Conservation (phyloP, 2,329 filamentous ascomycete species). For the Fusarium siculi region DNA sequence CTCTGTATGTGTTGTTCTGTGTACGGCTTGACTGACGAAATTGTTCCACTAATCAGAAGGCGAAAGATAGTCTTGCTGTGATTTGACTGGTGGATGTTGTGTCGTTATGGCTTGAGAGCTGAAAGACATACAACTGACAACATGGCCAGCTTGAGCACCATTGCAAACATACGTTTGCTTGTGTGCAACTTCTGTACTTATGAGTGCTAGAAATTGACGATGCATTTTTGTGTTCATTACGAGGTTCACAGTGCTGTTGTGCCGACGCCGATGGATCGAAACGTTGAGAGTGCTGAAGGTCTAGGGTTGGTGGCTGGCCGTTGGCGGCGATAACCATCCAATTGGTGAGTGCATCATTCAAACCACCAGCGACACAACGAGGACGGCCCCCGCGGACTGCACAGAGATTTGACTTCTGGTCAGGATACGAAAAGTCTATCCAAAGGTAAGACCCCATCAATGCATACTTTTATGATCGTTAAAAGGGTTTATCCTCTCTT, state of each 20-base stretch:
- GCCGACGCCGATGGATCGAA: neutral
- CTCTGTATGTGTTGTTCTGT: neutral
- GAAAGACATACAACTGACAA: neutral
- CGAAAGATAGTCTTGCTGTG: neutral
- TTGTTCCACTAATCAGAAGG: conserved; percentile 20
- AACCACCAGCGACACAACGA: neutral
- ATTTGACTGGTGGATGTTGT: conserved; percentile 10
- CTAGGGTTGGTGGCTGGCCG: conserved; percentile 8
- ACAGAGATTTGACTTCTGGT: neutral
- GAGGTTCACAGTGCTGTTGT: too few relatives aligned
- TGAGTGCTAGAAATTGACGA: neutral
- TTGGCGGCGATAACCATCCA: neutral
- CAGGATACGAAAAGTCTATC: too few relatives aligned
- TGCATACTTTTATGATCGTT: neutral
- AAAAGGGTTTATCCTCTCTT: fast-evolving
- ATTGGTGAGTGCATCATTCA: neutral
- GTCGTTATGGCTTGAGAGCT: neutral
- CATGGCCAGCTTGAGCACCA: neutral
- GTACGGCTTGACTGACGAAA: neutral
- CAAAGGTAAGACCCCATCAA: neutral
- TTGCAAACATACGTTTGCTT: too few relatives aligned
- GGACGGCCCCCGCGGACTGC: neutral
- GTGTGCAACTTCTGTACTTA: too few relatives aligned
- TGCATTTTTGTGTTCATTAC: neutral
- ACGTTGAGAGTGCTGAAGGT: neutral